Evolutionary conservation across 2,329 filamentous ascomycete genomes (phyloP).

Genomic region (Phaeosphaeriaceae sp.): DNA sequence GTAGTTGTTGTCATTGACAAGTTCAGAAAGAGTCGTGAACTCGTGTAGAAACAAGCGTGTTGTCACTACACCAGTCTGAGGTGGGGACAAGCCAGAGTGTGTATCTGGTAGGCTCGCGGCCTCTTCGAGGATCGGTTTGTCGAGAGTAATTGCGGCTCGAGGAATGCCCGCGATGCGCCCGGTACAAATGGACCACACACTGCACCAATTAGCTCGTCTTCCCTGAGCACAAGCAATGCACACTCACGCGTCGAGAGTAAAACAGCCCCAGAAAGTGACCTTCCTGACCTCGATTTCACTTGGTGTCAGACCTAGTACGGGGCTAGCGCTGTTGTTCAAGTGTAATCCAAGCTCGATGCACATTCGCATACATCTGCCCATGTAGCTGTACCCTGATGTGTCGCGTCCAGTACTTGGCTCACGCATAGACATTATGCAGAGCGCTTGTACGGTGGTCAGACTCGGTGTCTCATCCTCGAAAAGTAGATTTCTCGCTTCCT

Average conservation of each 20-base stretch:
- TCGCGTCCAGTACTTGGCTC: constrained; percentile 77
- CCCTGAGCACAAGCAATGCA: neutral
- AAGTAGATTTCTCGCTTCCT: constrained; percentile 69
- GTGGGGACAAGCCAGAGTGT: constrained; percentile 13
- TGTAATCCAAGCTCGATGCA: constrained; percentile 76
- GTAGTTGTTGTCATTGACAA: constrained; percentile 74
- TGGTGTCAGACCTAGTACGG: constrained; percentile 40
- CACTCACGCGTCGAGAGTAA: constrained; percentile 57
- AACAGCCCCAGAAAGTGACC: constrained; percentile 62
- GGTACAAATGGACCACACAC: constrained; percentile 54
- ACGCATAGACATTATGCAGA: constrained; percentile 77
- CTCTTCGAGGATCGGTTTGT: constrained; percentile 63
- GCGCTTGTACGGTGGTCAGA: constrained; percentile 75
- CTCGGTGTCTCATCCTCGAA: constrained; percentile 64
- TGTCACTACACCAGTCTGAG: constrained; percentile 25
- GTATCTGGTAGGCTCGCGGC: constrained; percentile 58
- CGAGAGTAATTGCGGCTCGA: constrained; percentile 56
- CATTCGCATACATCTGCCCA: constrained; percentile 74
- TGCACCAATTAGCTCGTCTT: constrained; percentile 20
- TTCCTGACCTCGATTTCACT: constrained; percentile 58
- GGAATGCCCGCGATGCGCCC: constrained; percentile 58
- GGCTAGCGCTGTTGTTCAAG: constrained; percentile 49
- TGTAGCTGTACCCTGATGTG: constrained; percentile 75
- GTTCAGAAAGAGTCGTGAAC: constrained; percentile 75
- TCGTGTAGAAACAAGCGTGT: constrained; percentile 53